Evolutionary conservation across 2,329 filamentous ascomycete genomes (phyloP).

Genomic region (Aspergillus neotritici): DNA sequence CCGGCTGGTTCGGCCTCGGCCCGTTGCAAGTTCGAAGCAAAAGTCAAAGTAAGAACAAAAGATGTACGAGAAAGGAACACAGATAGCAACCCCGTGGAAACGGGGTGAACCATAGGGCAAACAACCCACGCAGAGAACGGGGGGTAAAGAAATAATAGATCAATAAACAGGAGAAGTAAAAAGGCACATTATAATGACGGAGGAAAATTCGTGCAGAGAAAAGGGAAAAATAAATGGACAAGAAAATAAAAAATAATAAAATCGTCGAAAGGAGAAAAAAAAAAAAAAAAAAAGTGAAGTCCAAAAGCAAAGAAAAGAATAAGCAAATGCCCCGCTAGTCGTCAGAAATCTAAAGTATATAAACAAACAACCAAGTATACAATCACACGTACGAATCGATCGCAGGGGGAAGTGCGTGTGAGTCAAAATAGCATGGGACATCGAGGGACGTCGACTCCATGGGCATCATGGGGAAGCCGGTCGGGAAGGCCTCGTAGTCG

Average conservation of each 20-base stretch:
- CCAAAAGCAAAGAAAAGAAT: conserved; percentile 8
- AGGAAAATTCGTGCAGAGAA: not conserved
- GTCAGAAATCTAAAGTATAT: conserved; percentile 11
- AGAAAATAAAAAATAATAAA: conserved; percentile 5
- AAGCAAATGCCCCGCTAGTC: not conserved
- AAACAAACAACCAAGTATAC: conserved; percentile 11
- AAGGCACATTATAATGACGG: not conserved
- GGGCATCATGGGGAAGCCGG: conserved; percentile 21
- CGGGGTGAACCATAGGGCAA: conserved; percentile 7
- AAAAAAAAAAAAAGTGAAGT: conserved; percentile 9
- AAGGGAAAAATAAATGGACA: not conserved
- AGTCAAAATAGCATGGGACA: conserved; percentile 27
- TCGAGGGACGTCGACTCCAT: conserved; percentile 28
- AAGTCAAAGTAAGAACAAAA: conserved; percentile 4
- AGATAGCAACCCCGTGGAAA: conserved; percentile 3
- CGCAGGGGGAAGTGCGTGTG: conserved; percentile 29
- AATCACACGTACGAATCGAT: conserved; percentile 35
- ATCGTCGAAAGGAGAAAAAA: conserved; percentile 3
- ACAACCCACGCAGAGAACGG: conserved; percentile 5
- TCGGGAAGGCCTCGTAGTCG: conserved; percentile 26
- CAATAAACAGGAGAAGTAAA: conserved; percentile 3
- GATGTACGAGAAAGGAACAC: conserved; percentile 3
- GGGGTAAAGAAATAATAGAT: conserved; percentile 10
- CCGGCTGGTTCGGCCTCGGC: conserved; percentile 1
- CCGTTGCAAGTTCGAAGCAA: conserved; percentile 1